phyloP scores from a whole-genome alignment of 345 rosid species.

The Combretum micranthum region DNA sequence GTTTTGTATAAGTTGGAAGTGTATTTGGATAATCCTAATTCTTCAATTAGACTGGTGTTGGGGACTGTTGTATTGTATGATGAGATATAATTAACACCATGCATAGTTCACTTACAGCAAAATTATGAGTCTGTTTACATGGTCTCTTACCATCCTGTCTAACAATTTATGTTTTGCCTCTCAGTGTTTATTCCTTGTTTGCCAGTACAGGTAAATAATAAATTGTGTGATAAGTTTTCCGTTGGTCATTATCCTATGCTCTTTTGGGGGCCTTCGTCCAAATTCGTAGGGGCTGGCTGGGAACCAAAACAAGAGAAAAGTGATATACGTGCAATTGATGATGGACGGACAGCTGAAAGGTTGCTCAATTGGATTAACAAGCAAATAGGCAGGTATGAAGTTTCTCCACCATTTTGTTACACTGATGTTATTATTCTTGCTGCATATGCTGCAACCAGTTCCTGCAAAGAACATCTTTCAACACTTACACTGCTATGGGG shows the following conservation, averaged over 20 bases:
- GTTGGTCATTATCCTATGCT: slow-evolving; percentile 89
- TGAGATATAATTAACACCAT: too few relatives aligned
- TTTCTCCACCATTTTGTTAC: slow-evolving; percentile 9
- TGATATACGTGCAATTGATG: slow-evolving; percentile 48
- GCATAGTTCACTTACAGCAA: too few relatives aligned
- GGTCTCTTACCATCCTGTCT: neutral
- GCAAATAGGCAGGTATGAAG: slow-evolving; percentile 67
- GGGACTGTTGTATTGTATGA: too few relatives aligned
- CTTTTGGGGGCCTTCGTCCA: slow-evolving; percentile 71
- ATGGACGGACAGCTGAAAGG: slow-evolving; percentile 75
- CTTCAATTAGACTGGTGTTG: too few relatives aligned
- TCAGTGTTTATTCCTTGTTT: slow-evolving; percentile 13
- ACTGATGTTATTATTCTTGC: slow-evolving; percentile 2
- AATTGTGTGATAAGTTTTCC: slow-evolving; percentile 85
- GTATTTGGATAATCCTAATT: too few relatives aligned
- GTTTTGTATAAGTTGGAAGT: too few relatives aligned
- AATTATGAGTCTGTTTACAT: too few relatives aligned
- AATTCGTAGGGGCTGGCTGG: slow-evolving; percentile 58
- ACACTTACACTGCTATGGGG: neutral
- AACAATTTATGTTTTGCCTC: neutral
- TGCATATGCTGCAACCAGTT: neutral
- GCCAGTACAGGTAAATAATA: slow-evolving; percentile 88
- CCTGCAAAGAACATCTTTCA: neutral
- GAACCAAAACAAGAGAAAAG: slow-evolving; percentile 53
- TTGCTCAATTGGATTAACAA: slow-evolving; percentile 89